Evolutionary conservation across 352 stramenopile species (phyloP).

Genomic region (Phytophthora ohioensis): DNA sequence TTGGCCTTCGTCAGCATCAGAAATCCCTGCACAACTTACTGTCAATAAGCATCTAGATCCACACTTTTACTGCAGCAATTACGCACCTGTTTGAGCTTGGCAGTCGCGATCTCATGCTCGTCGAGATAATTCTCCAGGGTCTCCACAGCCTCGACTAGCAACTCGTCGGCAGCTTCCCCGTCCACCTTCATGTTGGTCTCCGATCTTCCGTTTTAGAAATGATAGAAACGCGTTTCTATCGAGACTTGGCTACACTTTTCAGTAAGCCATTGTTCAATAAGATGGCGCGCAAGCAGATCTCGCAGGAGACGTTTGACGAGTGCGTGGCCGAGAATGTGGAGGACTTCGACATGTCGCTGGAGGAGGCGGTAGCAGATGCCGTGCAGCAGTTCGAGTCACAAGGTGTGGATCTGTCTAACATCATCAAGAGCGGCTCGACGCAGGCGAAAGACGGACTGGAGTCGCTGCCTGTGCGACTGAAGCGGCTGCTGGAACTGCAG

Average conservation of each 20-base stretch:
- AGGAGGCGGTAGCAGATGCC: conserved; percentile 81
- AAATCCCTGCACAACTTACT: conserved; percentile 53
- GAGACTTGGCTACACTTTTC: neutral
- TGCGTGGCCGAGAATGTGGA: conserved; percentile 91
- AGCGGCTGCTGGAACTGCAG: conserved; percentile 41
- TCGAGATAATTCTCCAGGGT: conserved; percentile 60
- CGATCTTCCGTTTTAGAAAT: conserved; percentile 15
- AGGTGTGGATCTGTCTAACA: conserved; percentile 87
- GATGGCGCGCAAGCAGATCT: conserved; percentile 69
- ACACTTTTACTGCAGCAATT: neutral
- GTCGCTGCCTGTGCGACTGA: conserved; percentile 39
- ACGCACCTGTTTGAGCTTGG: conserved; percentile 68
- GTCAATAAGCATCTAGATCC: conserved; percentile 16
- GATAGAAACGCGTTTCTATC: conserved; percentile 24
- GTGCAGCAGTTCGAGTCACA: conserved; percentile 90
- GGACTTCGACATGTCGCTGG: conserved; percentile 89
- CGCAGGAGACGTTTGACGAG: conserved; percentile 92
- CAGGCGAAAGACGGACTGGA: conserved; percentile 16
- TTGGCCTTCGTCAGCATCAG: conserved; percentile 75
- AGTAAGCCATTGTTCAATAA: neutral
- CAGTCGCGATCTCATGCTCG: conserved; percentile 53
- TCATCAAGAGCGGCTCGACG: conserved; percentile 62
- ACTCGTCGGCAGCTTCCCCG: conserved; percentile 34
- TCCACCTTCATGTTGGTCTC: conserved; percentile 16
- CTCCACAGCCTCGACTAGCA: conserved; percentile 53